Evolutionary conservation across 1,284 basidiomycete genomes (phyloP).

Genomic region (Apiotrichum mycotoxinovorans): DNA sequence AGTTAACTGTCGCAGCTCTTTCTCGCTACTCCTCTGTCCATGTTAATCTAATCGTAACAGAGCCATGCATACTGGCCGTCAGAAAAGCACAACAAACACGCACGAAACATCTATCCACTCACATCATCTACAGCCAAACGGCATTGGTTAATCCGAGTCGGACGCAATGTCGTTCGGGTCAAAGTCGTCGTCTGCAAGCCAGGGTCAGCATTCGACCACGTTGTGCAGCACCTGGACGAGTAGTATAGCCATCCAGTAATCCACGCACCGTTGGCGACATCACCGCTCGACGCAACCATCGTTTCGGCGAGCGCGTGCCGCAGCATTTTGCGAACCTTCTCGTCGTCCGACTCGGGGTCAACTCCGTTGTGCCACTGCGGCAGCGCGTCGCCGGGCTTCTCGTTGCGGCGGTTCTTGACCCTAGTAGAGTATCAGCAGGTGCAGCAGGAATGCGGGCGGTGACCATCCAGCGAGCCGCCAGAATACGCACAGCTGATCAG

Average conservation of each 20-base stretch:
- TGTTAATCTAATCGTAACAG: not conserved
- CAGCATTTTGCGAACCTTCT: slow-evolving; percentile 40
- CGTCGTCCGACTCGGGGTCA: slow-evolving; percentile 40
- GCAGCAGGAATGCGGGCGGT: not conserved
- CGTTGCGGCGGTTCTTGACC: slow-evolving; percentile 68
- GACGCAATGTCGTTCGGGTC: slow-evolving; percentile 48
- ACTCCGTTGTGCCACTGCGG: slow-evolving; percentile 43
- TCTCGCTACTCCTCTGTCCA: not conserved
- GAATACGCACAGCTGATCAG: slow-evolving; percentile 61
- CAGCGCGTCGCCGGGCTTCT: slow-evolving; percentile 60
- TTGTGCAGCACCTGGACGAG: not conserved
- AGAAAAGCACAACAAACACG: not conserved
- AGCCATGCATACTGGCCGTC: slow-evolving; percentile 5
- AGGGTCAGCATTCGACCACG: not conserved
- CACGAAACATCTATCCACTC: not conserved
- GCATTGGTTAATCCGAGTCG: slow-evolving; percentile 32
- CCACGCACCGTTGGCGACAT: slow-evolving; percentile 46
- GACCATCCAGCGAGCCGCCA: not conserved
- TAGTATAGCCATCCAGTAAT: not conserved
- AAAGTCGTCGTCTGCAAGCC: slow-evolving; percentile 31
- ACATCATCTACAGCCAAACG: slow-evolving; percentile 9
- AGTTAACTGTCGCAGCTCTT: too few species aligned
- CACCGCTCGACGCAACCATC: slow-evolving; percentile 37
- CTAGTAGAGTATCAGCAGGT: slow-evolving; percentile 49
- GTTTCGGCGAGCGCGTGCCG: slow-evolving; percentile 41